phyloP scores from a whole-genome alignment of 1,139 yeast genomes.

The Magnusiomyces tetraspermus region DNA sequence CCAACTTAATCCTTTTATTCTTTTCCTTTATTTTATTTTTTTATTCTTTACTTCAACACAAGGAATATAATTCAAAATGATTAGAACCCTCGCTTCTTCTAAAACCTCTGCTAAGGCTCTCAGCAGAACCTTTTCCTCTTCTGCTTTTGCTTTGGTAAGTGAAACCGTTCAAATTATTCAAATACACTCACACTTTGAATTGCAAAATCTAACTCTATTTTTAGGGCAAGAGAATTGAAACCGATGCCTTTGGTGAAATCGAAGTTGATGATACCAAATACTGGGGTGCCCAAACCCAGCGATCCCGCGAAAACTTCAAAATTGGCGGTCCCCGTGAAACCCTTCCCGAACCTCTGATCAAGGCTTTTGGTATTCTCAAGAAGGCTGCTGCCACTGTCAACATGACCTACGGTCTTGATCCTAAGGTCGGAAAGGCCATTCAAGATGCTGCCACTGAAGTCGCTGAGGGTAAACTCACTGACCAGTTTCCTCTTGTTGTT shows the following conservation, averaged over 20 bases:
- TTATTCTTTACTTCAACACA: too few relatives aligned
- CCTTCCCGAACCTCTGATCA: constrained; percentile 84
- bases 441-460: constrained; percentile 94
- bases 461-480: constrained; percentile 78
- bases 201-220: too few relatives aligned
- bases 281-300: constrained; percentile 98
- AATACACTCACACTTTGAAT: too few relatives aligned
- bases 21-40: too few relatives aligned
- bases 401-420: constrained; percentile 75
- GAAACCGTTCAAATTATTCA: too few relatives aligned
- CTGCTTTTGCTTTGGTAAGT: too few relatives aligned
- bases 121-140: too few relatives aligned
- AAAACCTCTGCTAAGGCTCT: too few relatives aligned
- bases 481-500: constrained; percentile 94
- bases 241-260: constrained; percentile 95
- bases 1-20: too few relatives aligned
- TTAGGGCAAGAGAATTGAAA: constrained; percentile 53
- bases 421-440: constrained; percentile 74
- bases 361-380: constrained; percentile 88
- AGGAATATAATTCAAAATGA: too few relatives aligned
- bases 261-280: constrained; percentile 77
- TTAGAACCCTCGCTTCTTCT: too few relatives aligned
- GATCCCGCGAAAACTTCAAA: constrained; percentile 77
- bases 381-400: constrained; percentile 93
- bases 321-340: constrained; percentile 88